Conservation (phyloP, 306 rosid species). For the Cucurbita moschata region DNA sequence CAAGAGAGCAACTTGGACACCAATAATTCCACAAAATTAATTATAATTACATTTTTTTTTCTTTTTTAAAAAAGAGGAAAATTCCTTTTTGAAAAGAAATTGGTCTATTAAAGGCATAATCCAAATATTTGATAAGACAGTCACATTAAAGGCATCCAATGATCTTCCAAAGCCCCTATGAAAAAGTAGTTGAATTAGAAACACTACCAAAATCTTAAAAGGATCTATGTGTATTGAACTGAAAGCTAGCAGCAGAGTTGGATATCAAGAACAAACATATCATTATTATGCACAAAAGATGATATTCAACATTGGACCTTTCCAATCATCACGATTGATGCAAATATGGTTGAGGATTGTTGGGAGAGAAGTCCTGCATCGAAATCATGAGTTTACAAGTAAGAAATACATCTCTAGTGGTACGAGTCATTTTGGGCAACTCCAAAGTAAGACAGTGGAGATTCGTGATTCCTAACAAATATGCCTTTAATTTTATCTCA, state of each 20-base stretch:
- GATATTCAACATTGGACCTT: slow-evolving; percentile 28
- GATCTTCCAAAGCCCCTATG: background rate
- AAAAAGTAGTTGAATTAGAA: too few species aligned
- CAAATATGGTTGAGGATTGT: slow-evolving; percentile 24
- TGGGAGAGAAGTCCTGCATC: too few species aligned
- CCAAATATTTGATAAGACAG: background rate
- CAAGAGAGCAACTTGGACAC: background rate
- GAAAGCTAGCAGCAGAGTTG: background rate
- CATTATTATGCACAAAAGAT: background rate
- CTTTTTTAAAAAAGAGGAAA: background rate
- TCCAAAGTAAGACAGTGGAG: too few species aligned
- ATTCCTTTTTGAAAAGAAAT: background rate
- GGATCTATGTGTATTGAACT: background rate
- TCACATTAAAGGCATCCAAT: background rate
- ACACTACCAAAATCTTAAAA: too few species aligned
- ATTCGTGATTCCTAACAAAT: too few species aligned
- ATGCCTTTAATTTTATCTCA: slow-evolving; percentile 36
- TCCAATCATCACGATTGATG: slow-evolving; percentile 58
- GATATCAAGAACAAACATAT: background rate
- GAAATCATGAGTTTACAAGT: too few species aligned
- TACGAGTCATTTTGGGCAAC: too few species aligned
- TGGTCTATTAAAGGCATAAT: too few species aligned
- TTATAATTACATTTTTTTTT: background rate
- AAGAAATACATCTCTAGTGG: too few species aligned
- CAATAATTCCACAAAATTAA: background rate